Percentiles rank a stretch among this genome's conserved stretches.
Conservation (phyloP, 768 basidiomycete genomes). For the Termitomyces sp. region DNA sequence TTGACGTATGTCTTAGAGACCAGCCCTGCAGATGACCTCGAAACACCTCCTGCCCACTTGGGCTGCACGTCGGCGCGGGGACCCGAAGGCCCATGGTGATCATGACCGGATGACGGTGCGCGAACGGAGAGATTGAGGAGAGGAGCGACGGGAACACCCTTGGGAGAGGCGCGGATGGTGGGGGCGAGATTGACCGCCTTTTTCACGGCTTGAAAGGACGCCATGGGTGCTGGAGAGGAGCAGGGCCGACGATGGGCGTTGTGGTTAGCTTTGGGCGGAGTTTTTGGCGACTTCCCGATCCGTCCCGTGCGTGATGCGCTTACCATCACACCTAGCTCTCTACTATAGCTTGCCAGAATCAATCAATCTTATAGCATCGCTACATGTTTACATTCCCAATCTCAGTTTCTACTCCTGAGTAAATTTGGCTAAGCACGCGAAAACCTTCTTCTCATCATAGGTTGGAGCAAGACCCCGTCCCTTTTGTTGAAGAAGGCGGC, state of each 20-base stretch:
- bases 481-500: slow-evolving; percentile 54
- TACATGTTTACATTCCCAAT: no score
- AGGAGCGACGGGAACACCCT: slow-evolving; percentile 77
- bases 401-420: slow-evolving; percentile 1
- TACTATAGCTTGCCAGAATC: no score
- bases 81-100: slow-evolving; percentile 51
- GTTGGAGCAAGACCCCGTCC: slow-evolving; percentile 53
- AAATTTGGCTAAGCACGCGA: slow-evolving; percentile 49
- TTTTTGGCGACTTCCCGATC: slow-evolving; percentile 42
- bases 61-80: slow-evolving; percentile 64
- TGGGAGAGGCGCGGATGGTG: slow-evolving; percentile 74
- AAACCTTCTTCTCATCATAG: slow-evolving; percentile 57
- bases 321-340: background rate
- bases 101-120: slow-evolving; percentile 58
- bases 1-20: slow-evolving; percentile 63
- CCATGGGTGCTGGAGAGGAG: slow-evolving; percentile 47
- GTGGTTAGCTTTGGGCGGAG: slow-evolving; percentile 29
- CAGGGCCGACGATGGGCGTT: slow-evolving; percentile 21
- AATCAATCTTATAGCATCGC: no score
- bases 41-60: slow-evolving; percentile 60
- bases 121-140: slow-evolving; percentile 72
- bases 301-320: slow-evolving; percentile 27
- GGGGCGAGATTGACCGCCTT: slow-evolving; percentile 81
- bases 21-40: slow-evolving; percentile 50
- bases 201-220: slow-evolving; percentile 71